A percentile compares a stretch with the other conserved stretches of the same genome.
These are phyloP conservation scores for Solanum virginianum DNA, from an alignment of 257 asterid species.

Conservation along the genomic window DNA sequence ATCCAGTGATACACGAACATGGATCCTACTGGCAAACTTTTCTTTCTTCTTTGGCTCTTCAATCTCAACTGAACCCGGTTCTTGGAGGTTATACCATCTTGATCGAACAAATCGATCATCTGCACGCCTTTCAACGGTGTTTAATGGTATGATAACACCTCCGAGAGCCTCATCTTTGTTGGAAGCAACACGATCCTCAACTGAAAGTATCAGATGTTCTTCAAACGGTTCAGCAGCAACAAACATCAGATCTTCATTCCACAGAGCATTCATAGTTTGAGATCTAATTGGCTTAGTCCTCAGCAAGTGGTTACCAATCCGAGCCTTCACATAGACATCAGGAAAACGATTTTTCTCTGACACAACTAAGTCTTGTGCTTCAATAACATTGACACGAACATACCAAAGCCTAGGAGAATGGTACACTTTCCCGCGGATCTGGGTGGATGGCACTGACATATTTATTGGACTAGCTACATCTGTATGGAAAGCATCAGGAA, in stretches of 20 bases:
- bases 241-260: slow-evolving; percentile 90
- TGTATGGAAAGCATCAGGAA: slow-evolving; percentile 87
- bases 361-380: slow-evolving; percentile 67
- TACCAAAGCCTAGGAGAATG: slow-evolving; percentile 87
- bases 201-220: slow-evolving; percentile 53
- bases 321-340: slow-evolving; percentile 52
- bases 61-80: slow-evolving; percentile 22
- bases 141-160: slow-evolving; percentile 43
- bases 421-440: slow-evolving; percentile 76
- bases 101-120: slow-evolving; percentile 58
- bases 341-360: slow-evolving; percentile 46
- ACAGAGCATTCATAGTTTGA: slow-evolving; percentile 35
- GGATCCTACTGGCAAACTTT: slow-evolving; percentile 65
- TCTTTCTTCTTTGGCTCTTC: slow-evolving; percentile 64
- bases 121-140: slow-evolving; percentile 48
- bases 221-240: slow-evolving; percentile 95
- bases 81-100: slow-evolving; percentile 60
- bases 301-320: slow-evolving; percentile 60
- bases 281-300: slow-evolving; percentile 54
- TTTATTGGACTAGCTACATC: slow-evolving; percentile 47
- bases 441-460: slow-evolving; percentile 34
- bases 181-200: slow-evolving; percentile 66
- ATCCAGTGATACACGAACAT: slow-evolving; percentile 67
- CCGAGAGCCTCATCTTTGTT: slow-evolving; percentile 67
- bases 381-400: slow-evolving; percentile 67